Evolutionary conservation across 768 basidiomycete species (phyloP).

Genomic region (Mycena metata): DNA sequence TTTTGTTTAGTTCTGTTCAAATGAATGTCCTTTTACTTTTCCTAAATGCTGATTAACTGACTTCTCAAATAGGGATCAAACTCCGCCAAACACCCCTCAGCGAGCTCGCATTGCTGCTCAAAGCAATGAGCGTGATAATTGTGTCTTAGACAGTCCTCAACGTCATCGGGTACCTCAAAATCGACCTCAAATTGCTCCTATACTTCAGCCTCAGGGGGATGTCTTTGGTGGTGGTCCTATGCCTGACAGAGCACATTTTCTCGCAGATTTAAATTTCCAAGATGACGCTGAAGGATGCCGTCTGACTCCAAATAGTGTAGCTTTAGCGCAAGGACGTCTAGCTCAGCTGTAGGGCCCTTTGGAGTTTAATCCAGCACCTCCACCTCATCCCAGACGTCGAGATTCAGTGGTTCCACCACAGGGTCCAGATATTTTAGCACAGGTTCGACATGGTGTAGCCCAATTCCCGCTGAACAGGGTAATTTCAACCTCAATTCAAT

Average conservation of each 20-base stretch:
- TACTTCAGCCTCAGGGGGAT: neutral
- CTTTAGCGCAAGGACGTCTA: neutral
- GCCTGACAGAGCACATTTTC: neutral
- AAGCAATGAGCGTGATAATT: slow-evolving; percentile 14
- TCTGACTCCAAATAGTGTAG: slow-evolving; percentile 6
- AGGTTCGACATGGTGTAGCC: no score
- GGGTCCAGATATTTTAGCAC: no score
- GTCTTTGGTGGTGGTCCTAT: slow-evolving; percentile 16
- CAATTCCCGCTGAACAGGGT: no score
- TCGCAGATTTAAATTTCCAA: neutral
- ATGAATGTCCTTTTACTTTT: no score
- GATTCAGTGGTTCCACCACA: no score
- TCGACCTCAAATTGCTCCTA: neutral
- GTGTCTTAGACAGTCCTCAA: slow-evolving; percentile 20
- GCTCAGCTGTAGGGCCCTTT: slow-evolving; percentile 1
- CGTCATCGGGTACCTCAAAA: slow-evolving; percentile 11
- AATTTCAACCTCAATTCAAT: neutral
- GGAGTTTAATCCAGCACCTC: slow-evolving; percentile 9
- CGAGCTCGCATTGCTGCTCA: slow-evolving; percentile 11
- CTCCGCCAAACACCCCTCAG: slow-evolving; percentile 25
- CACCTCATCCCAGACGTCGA: no score
- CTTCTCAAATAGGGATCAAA: slow-evolving; percentile 18
- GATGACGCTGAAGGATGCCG: neutral
- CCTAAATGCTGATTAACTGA: no score
- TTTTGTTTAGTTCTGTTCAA: no score